Evolutionary conservation across 148 eudicot genomes (phyloP).

Genomic region (Pharnaceum exiguum): DNA sequence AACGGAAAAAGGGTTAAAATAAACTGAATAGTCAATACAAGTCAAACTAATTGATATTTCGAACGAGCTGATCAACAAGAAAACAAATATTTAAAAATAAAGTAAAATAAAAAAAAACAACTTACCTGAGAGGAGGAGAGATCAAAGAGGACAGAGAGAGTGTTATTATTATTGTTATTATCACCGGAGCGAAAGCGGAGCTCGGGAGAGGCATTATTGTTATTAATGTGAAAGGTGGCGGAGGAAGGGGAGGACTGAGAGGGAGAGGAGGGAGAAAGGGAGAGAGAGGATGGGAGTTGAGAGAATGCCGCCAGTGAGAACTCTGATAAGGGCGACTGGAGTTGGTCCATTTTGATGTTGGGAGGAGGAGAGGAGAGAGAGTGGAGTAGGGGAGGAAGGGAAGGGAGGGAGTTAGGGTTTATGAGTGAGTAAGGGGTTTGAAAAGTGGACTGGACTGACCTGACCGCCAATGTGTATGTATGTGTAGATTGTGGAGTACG

Average conservation of each 20-base stretch:
- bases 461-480: no score
- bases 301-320: constrained; percentile 34
- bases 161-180: background rate
- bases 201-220: constrained; percentile 34
- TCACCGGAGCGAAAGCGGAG: constrained; percentile 39
- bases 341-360: constrained; percentile 23
- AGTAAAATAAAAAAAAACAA: background rate
- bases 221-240: constrained; percentile 40
- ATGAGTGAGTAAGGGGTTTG: constrained; percentile 27
- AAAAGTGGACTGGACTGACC: no score
- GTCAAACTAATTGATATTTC: no score
- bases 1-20: no score
- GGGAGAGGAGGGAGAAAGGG: constrained; percentile 6
- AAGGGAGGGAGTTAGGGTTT: constrained; percentile 18
- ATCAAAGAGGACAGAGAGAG: no score
- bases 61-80: background rate
- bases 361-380: background rate
- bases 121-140: constrained; percentile 45
- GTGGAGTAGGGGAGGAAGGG: background rate
- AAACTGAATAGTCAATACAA: no score
- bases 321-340: constrained; percentile 12
- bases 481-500: no score
- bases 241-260: constrained; percentile 7
- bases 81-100: background rate
- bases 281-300: constrained; percentile 14